Evolutionary conservation across 257 asterid genomes (phyloP), one percentile per base, ranked within the genome.

Genomic region (Fraxinus pennsylvanica): DNA sequence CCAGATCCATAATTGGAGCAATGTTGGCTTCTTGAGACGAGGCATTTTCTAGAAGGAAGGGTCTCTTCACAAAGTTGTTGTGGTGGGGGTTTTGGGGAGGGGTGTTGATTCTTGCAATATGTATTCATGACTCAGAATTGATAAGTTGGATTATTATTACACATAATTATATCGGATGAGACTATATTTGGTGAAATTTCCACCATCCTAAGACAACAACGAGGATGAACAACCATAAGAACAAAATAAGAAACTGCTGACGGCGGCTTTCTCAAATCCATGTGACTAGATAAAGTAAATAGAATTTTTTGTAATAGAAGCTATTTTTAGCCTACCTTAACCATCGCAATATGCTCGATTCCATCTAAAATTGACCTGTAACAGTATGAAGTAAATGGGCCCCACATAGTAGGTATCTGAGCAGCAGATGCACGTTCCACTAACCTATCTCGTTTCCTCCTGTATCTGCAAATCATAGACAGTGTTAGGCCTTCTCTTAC

Each of bases 301-400:
- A 9, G 36, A 22, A 39, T 33, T 67, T 65, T 74, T 93, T 79
- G 12, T 7, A 9, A 39, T 39, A 1, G 45, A 39, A 9, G 10
- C 0, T 41, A 41, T 41, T 41, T 41, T 41, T 41, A 41, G 47
- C 14, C 10, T 73, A 92, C 98, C 96, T 93, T 95, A 41, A 95
- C 98, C 98, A 95, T 91, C 1, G 97, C 98, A 52, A 95, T 95
- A 80, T 95, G 99, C 81, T 95, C 99, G 5, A 95, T 93, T 72
- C 97, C 97, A 43, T 95, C 99, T 88, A 95, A 78, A 78, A 90
- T 77, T 22, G 99, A 95, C 83, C 78, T 83, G 76, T 91, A 93
- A 80, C 99, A 95, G 68, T 95, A 87, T 72, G 97, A 94, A 39
- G 89, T 87, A 82, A 93, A 93, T 27, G 97, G 94, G 15, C 99